These are phyloP conservation scores for Chionographis japonica DNA, from an alignment of 106 monocot genomes.

Conservation along the genomic window DNA sequence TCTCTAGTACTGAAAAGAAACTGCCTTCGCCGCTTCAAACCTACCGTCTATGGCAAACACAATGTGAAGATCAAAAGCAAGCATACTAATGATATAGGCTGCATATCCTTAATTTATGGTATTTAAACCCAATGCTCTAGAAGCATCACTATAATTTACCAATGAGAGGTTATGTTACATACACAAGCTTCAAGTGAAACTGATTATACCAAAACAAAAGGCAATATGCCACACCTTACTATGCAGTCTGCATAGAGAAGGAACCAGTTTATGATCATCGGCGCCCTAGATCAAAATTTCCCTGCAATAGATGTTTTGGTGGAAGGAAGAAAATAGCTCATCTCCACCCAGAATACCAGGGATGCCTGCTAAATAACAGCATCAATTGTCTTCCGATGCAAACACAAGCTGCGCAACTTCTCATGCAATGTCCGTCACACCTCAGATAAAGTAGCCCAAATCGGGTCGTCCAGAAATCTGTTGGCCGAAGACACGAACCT, in stretches of 20 bases:
- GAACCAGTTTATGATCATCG: slow-evolving; percentile 16
- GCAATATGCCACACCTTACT: slow-evolving; percentile 53
- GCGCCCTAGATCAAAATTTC: slow-evolving; percentile 18
- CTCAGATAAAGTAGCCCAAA: slow-evolving; percentile 16
- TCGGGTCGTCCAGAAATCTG: neutral
- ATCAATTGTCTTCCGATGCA: slow-evolving; percentile 26
- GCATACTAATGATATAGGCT: neutral
- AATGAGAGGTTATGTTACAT: slow-evolving; percentile 24
- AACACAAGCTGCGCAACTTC: slow-evolving; percentile 24
- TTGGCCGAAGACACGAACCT: neutral
- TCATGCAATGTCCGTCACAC: slow-evolving; percentile 40
- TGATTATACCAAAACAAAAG: slow-evolving; percentile 27
- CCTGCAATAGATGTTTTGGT: slow-evolving; percentile 41
- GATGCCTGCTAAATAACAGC: slow-evolving; percentile 49
- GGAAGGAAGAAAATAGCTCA: slow-evolving; percentile 15
- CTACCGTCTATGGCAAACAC: slow-evolving; percentile 72
- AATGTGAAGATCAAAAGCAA: slow-evolving; percentile 64
- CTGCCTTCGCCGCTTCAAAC: slow-evolving; percentile 27
- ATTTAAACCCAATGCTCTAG: slow-evolving; percentile 23
- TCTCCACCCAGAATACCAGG: slow-evolving; percentile 25
- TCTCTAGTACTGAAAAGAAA: neutral
- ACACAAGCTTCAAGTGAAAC: slow-evolving; percentile 26
- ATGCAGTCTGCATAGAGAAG: slow-evolving; percentile 34
- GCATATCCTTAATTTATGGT: slow-evolving; percentile 22
- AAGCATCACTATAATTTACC: slow-evolving; percentile 26